Evolutionary conservation across 352 stramenopile genomes (phyloP), one percentile per base, ranked within the genome.

Genomic region (Globisporangium megalacanthum): DNA sequence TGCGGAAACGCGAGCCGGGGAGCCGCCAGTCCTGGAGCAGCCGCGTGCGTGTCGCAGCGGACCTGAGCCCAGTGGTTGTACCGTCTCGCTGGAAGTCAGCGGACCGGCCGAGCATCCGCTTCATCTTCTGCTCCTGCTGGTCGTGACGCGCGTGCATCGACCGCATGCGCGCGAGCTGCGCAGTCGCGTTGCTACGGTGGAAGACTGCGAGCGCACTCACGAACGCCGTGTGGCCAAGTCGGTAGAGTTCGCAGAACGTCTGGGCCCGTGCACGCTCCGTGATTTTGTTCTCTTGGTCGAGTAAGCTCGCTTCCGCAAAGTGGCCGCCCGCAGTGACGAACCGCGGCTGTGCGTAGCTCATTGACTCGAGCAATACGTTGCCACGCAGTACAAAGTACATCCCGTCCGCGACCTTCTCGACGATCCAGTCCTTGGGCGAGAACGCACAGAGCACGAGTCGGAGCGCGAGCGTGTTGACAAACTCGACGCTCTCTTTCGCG

Each of bases 101-200:
- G 0, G 69, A 70, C 42, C 74, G 77, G 0, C 79, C 79, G 6
- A 92, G 69, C 60, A 92, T 72, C 14, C 70, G 69, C 56, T 92
- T 88, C 72, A 87, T 89, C 62, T 92, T 92, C 49, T 89, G 79
- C 49, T 88, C 68, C 41, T 92, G 82, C 36, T 89, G 76, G 35
- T 92, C 79, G 0, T 64, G 69, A 4, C 75, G 64, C 17, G 56
- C 72, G 7, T 81, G 68, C 58, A 83, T 81, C 10, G 73, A 78
- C 0, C 66, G 72, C 81, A 90, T 88, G 11, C 66, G 55, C 50
- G 80, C 77, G 31, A 90, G 58, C 14, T 72, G 55, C 11, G 54
- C 49, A 4, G 51, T 36, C 0, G 64, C 65, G 3, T 69, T 63
- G 2, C 74, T 60, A 8, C 75, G 71, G 49, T 88, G 79, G 45